Evolutionary conservation across 1,284 basidiomycete genomes (phyloP).

Genomic region (Coniferiporia sulphurascens): DNA sequence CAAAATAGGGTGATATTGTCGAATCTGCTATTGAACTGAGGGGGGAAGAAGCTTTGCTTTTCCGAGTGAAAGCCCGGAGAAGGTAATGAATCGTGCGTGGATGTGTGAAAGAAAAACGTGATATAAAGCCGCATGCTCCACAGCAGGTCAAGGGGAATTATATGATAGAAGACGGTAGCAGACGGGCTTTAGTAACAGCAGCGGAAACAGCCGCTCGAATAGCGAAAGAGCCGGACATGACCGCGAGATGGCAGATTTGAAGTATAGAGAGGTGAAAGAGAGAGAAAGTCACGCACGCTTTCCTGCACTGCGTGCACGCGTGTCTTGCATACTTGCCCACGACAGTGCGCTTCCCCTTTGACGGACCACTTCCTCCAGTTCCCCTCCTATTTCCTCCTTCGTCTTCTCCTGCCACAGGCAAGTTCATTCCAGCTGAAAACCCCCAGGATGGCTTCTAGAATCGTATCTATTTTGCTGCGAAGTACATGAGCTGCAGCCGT

Average conservation of each 20-base stretch:
- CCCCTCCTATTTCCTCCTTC: neutral
- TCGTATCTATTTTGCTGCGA: too few species aligned
- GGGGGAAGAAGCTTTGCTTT: too few species aligned
- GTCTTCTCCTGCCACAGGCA: neutral
- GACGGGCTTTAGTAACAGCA: too few species aligned
- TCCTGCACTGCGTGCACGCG: conserved; percentile 17
- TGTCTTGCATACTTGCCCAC: conserved; percentile 16
- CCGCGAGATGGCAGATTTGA: neutral
- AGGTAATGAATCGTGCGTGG: too few species aligned
- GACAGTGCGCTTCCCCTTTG: conserved; percentile 15
- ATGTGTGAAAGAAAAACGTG: too few species aligned
- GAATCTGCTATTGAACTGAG: too few species aligned
- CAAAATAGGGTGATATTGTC: too few species aligned
- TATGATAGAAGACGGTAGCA: neutral
- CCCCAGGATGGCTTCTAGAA: neutral
- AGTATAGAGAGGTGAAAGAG: neutral
- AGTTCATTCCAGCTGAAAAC: neutral
- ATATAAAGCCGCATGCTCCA: too few species aligned
- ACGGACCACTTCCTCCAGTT: neutral
- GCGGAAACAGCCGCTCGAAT: too few species aligned
- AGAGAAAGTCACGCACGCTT: conserved; percentile 13
- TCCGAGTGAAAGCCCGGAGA: too few species aligned
- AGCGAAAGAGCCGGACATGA: neutral
- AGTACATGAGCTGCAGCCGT: too few species aligned
- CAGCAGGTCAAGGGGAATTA: neutral